phyloP scores from a whole-genome alignment of 257 asterid species.

The Schizonepeta tenuifolia region DNA sequence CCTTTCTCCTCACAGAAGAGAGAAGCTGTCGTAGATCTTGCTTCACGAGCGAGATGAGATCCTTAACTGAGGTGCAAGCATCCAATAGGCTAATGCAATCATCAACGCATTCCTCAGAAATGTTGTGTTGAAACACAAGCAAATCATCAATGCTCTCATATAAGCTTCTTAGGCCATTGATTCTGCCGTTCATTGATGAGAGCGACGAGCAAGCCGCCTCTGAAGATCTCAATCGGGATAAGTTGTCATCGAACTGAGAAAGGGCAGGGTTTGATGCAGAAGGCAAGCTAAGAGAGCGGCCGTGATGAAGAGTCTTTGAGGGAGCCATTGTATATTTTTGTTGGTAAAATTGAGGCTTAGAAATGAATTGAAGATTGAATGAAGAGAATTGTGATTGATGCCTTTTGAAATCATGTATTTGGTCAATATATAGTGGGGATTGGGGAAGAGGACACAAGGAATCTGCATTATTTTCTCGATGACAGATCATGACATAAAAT shows the following conservation, averaged over 20 bases:
- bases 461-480: neutral
- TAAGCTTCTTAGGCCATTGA: conserved; percentile 31
- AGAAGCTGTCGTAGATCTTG: conserved; percentile 35
- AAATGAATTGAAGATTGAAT: too few species aligned
- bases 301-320: conserved; percentile 39
- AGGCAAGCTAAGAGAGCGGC: conserved; percentile 53
- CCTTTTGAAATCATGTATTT: too few species aligned
- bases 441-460: conserved; percentile 4
- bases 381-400: too few species aligned
- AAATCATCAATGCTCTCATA: conserved; percentile 36
- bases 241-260: conserved; percentile 37
- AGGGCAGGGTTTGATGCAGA: conserved; percentile 19
- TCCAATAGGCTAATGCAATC: too few species aligned
- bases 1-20: conserved; percentile 44
- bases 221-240: conserved; percentile 33
- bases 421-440: too few species aligned
- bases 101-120: too few species aligned
- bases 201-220: conserved; percentile 15
- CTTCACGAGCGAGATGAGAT: conserved; percentile 37
- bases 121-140: conserved; percentile 17
- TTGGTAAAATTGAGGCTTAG: neutral
- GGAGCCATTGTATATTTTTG: conserved; percentile 35
- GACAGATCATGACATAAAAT: conserved; percentile 2
- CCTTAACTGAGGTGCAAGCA: conserved; percentile 38
- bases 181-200: conserved; percentile 22